These are phyloP conservation scores for Fusarium sarcochroum DNA, from an alignment of 2,329 filamentous ascomycete species.

Conservation along the genomic window DNA sequence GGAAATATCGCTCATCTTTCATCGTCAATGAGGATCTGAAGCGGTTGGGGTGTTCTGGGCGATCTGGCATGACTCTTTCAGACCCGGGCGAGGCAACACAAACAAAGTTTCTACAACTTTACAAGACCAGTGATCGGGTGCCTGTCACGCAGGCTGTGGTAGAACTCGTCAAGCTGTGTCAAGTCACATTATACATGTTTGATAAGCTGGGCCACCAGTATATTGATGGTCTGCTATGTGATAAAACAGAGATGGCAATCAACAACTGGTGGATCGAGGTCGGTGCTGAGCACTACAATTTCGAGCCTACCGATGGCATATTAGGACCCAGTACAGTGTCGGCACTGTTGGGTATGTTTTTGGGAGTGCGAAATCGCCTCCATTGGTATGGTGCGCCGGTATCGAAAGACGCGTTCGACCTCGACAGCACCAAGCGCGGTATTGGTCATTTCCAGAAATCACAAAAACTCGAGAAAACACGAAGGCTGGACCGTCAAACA, in stretches of 20 bases:
- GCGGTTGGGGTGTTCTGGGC: constrained; percentile 89
- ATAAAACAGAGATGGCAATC: constrained; percentile 90
- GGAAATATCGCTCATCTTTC: constrained; percentile 84
- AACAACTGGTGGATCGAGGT: constrained; percentile 97
- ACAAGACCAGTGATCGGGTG: constrained; percentile 87
- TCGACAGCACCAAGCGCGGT: constrained; percentile 84
- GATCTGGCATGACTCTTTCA: constrained; percentile 85
- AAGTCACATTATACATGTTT: constrained; percentile 89
- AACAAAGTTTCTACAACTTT: constrained; percentile 92
- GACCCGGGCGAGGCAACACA: constrained; percentile 85
- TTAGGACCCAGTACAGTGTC: constrained; percentile 93
- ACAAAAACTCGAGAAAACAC: constrained; percentile 82
- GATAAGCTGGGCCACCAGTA: constrained; percentile 89
- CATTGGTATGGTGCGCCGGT: constrained; percentile 88
- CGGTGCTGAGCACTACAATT: constrained; percentile 90
- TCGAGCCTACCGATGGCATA: constrained; percentile 93
- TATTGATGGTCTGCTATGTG: constrained; percentile 91
- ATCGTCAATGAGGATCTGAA: constrained; percentile 97
- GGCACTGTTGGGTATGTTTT: constrained; percentile 86
- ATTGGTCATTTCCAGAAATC: constrained; percentile 92
- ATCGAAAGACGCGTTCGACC: constrained; percentile 91
- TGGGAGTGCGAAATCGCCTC: constrained; percentile 91
- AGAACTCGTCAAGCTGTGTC: constrained; percentile 92
- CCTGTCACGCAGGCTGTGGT: constrained; percentile 83
- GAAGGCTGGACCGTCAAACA: constrained; percentile 86